Evolutionary conservation across 257 asterid genomes (phyloP).

Genomic region (Scutellaria baicalensis): DNA sequence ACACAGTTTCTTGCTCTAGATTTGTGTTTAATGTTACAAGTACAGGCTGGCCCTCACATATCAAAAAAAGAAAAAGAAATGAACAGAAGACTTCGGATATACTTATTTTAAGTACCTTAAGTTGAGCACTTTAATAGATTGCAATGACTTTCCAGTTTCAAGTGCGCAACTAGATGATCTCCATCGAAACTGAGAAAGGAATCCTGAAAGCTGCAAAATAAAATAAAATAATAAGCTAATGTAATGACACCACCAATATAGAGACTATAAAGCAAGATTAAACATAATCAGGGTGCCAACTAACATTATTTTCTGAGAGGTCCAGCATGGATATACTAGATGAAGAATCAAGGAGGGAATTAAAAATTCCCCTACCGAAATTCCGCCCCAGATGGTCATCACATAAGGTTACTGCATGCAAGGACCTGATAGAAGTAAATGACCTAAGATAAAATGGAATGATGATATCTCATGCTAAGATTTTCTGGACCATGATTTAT

Average conservation of each 20-base stretch:
- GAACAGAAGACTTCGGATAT: background rate
- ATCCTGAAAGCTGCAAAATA: conserved; percentile 69
- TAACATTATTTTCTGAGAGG: conserved; percentile 88
- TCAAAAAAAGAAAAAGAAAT: background rate
- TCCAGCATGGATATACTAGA: conserved; percentile 54
- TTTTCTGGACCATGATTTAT: background rate
- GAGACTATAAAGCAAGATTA: background rate
- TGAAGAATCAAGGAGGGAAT: conserved; percentile 58
- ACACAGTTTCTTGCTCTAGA: too few relatives aligned
- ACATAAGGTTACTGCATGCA: conserved; percentile 57
- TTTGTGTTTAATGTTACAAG: background rate
- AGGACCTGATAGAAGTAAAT: conserved; percentile 38
- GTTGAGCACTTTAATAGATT: conserved; percentile 58
- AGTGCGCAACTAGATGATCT: conserved; percentile 27
- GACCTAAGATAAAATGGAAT: conserved; percentile 8
- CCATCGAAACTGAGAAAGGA: conserved; percentile 59
- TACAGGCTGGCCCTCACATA: background rate
- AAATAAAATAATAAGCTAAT: conserved; percentile 18
- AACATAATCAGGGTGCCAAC: conserved; percentile 21
- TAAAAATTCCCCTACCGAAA: conserved; percentile 52
- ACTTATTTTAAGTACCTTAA: conserved; percentile 48
- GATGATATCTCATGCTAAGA: background rate
- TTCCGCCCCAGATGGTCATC: conserved; percentile 54
- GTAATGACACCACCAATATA: background rate
- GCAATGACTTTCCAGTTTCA: conserved; percentile 52